Conservation (phyloP, 2,329 filamentous ascomycete genomes). For the Beauveria rudraprayagi region DNA sequence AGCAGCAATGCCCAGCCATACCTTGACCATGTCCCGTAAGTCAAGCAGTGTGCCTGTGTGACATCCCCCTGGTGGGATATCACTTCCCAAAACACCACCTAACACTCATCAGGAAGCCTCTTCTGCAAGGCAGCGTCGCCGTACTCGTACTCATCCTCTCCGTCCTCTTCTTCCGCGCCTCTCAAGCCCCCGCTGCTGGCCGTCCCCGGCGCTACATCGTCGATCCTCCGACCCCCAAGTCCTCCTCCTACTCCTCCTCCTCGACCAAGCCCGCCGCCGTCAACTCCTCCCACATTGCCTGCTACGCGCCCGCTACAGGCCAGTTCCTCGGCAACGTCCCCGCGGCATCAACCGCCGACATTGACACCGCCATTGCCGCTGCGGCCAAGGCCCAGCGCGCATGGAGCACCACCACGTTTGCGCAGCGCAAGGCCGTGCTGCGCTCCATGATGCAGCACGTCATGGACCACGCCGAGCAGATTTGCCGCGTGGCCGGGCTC, state of each 20-base stretch:
- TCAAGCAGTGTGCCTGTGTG: background rate
- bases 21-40: slow-evolving; percentile 9
- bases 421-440: slow-evolving; percentile 69
- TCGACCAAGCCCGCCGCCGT: slow-evolving; percentile 51
- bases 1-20: slow-evolving; percentile 3
- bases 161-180: slow-evolving; percentile 22
- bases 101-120: slow-evolving; percentile 17
- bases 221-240: slow-evolving; percentile 48
- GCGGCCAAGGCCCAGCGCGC: slow-evolving; percentile 65
- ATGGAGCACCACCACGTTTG: slow-evolving; percentile 75
- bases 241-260: slow-evolving; percentile 49
- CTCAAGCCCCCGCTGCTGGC: slow-evolving; percentile 25
- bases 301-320: slow-evolving; percentile 85
- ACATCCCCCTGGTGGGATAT: background rate
- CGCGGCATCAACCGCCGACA: slow-evolving; percentile 65
- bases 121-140: slow-evolving; percentile 23
- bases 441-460: slow-evolving; percentile 74
- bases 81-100: background rate
- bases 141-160: slow-evolving; percentile 24
- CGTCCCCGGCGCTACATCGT: slow-evolving; percentile 51
- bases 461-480: slow-evolving; percentile 80
- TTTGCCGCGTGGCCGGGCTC: slow-evolving; percentile 76
- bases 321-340: slow-evolving; percentile 71
- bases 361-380: slow-evolving; percentile 69
- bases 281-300: slow-evolving; percentile 64